These are phyloP conservation scores for Solanum clarkiae DNA, from an alignment of 257 asterid species.

Conservation along the genomic window DNA sequence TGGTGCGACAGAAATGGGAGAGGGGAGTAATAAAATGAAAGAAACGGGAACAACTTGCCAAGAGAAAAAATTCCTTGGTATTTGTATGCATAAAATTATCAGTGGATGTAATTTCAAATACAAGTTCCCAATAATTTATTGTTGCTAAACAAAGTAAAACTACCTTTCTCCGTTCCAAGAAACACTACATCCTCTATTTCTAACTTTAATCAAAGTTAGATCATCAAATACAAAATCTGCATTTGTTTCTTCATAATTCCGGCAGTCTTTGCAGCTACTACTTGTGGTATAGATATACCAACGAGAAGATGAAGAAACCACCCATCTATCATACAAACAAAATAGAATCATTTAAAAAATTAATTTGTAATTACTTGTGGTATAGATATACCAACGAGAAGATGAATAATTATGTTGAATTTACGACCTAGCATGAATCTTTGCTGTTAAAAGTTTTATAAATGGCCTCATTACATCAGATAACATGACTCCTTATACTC, in stretches of 20 bases:
- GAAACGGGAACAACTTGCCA: background rate
- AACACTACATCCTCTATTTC: background rate
- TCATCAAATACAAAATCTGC: background rate
- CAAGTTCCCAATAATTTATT: background rate
- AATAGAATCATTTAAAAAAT: background rate
- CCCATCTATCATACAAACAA: slow-evolving; percentile 41
- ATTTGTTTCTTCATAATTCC: background rate
- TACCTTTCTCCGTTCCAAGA: background rate
- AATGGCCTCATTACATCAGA: background rate
- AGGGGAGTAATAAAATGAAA: background rate
- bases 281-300: slow-evolving; percentile 58
- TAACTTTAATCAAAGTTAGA: background rate
- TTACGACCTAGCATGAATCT: too few species aligned
- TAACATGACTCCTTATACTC: background rate
- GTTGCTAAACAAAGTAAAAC: background rate
- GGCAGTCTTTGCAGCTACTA: slow-evolving; percentile 27
- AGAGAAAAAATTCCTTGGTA: background rate
- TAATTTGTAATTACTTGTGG: background rate
- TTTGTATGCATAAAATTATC: background rate
- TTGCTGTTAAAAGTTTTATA: background rate
- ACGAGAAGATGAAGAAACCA: slow-evolving; percentile 56
- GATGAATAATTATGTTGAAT: background rate
- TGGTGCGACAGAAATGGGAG: too few species aligned
- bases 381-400: too few species aligned
- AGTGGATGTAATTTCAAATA: background rate